Conservation (phyloP, 2,329 filamentous ascomycete species). For the Cladophialophora yegresii region DNA sequence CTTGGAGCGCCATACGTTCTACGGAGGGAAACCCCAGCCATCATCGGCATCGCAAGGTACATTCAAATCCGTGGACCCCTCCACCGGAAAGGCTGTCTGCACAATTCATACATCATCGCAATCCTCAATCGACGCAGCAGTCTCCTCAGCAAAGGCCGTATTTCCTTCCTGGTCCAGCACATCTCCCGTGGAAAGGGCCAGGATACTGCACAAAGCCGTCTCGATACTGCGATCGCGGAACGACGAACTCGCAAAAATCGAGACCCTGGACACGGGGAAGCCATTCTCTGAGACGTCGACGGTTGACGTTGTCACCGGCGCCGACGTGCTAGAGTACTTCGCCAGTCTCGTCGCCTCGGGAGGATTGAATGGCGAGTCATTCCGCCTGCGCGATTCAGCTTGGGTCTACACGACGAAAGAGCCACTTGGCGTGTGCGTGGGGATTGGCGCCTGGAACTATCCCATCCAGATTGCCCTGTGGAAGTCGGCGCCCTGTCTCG, state of each 20-base stretch:
- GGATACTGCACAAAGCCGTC: slow-evolving; percentile 76
- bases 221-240: slow-evolving; percentile 72
- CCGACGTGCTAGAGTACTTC: slow-evolving; percentile 84
- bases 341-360: slow-evolving; percentile 76
- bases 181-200: slow-evolving; percentile 70
- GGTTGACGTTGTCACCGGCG: slow-evolving; percentile 79
- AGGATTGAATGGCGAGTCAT: slow-evolving; percentile 77
- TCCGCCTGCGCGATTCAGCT: slow-evolving; percentile 70
- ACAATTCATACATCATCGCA: slow-evolving; percentile 70
- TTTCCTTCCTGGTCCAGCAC: slow-evolving; percentile 77
- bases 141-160: slow-evolving; percentile 69
- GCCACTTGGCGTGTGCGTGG: slow-evolving; percentile 78
- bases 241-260: slow-evolving; percentile 74
- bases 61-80: slow-evolving; percentile 74
- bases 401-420: slow-evolving; percentile 84
- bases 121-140: slow-evolving; percentile 68
- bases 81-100: slow-evolving; percentile 68
- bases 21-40: slow-evolving; percentile 68
- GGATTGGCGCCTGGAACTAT: slow-evolving; percentile 91
- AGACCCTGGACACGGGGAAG: slow-evolving; percentile 86
- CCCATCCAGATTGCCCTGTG: slow-evolving; percentile 87
- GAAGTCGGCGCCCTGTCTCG: slow-evolving; percentile 84
- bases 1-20: slow-evolving; percentile 65
- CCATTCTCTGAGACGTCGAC: slow-evolving; percentile 80
- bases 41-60: slow-evolving; percentile 54